A percentile compares a stretch with the other conserved stretches of the same genome.
These are phyloP conservation scores for Crithidia acanthocephali DNA, from an alignment of 208 protist genomes.

Conservation along the genomic window DNA sequence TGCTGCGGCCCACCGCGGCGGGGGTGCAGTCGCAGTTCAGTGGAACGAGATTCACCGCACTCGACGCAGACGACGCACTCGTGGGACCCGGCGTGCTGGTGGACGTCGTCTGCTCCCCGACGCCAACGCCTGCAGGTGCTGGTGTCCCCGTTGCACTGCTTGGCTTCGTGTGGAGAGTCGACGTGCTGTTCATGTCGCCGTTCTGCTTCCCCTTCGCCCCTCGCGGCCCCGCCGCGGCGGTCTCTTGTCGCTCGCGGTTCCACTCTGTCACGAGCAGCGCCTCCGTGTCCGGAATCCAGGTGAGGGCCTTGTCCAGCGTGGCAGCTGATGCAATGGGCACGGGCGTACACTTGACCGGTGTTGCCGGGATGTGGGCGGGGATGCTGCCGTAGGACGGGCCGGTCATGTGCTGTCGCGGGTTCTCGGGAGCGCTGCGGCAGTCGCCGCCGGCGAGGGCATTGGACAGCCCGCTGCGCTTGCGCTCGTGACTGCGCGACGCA, in stretches of 20 bases:
- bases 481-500: constrained; percentile 13
- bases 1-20: constrained; percentile 42
- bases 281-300: constrained; percentile 48
- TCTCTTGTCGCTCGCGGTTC: constrained; percentile 26
- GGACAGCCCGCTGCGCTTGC: constrained; percentile 28
- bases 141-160: neutral
- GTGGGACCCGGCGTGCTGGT: neutral
- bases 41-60: neutral
- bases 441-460: constrained; percentile 24
- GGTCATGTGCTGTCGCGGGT: neutral
- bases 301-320: constrained; percentile 16
- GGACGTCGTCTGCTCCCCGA: neutral
- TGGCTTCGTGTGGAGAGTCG: no score
- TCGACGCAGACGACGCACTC: neutral
- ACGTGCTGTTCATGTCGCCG: no score
- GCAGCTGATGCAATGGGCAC: neutral
- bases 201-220: neutral
- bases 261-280: constrained; percentile 32
- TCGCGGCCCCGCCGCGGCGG: neutral
- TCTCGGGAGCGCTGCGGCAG: constrained; percentile 2
- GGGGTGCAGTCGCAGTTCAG: constrained; percentile 32
- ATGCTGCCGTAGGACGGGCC: constrained; percentile 8
- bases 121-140: neutral
- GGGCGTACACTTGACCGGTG: constrained; percentile 28
- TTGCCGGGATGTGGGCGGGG: constrained; percentile 9